Conservation (phyloP, 768 basidiomycete species). For the Leucocoprinus leucothites region DNA sequence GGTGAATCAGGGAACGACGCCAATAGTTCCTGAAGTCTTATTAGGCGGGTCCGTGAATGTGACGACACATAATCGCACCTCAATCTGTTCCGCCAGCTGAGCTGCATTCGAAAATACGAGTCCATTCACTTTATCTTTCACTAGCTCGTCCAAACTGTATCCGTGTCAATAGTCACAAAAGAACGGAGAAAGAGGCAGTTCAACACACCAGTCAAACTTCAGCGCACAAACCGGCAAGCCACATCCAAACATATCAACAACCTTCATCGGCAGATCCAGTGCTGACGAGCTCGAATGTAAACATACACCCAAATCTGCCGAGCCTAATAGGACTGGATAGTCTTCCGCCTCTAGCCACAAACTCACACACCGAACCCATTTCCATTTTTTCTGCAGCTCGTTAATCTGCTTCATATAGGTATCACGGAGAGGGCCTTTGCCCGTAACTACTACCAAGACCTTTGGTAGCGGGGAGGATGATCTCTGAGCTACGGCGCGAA, state of each 20-base stretch:
- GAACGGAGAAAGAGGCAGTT: neutral
- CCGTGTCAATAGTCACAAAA: slow-evolving; percentile 3
- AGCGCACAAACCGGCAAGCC: slow-evolving; percentile 91
- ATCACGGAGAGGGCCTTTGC: slow-evolving; percentile 78
- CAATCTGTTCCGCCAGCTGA: slow-evolving; percentile 70
- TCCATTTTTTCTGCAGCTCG: slow-evolving; percentile 66
- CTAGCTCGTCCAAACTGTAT: slow-evolving; percentile 80
- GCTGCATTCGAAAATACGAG: slow-evolving; percentile 65
- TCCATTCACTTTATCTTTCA: slow-evolving; percentile 83
- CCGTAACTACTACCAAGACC: slow-evolving; percentile 82
- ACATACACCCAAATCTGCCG: slow-evolving; percentile 89
- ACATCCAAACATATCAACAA: slow-evolving; percentile 99
- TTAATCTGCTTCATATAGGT: slow-evolving; percentile 70
- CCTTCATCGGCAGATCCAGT: slow-evolving; percentile 96
- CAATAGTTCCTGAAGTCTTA: slow-evolving; percentile 45
- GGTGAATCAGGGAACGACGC: slow-evolving; percentile 55
- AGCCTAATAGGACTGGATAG: slow-evolving; percentile 85
- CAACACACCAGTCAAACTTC: slow-evolving; percentile 78
- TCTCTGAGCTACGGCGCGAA: slow-evolving; percentile 37
- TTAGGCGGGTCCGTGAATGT: neutral
- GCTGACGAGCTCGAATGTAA: slow-evolving; percentile 89
- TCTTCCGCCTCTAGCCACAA: slow-evolving; percentile 89
- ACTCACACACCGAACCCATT: slow-evolving; percentile 73
- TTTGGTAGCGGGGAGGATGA: slow-evolving; percentile 52
- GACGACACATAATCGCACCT: slow-evolving; percentile 38